These are phyloP conservation scores for Talaromyces sp. DNA, from an alignment of 2,329 filamentous ascomycete genomes.

Conservation along the genomic window DNA sequence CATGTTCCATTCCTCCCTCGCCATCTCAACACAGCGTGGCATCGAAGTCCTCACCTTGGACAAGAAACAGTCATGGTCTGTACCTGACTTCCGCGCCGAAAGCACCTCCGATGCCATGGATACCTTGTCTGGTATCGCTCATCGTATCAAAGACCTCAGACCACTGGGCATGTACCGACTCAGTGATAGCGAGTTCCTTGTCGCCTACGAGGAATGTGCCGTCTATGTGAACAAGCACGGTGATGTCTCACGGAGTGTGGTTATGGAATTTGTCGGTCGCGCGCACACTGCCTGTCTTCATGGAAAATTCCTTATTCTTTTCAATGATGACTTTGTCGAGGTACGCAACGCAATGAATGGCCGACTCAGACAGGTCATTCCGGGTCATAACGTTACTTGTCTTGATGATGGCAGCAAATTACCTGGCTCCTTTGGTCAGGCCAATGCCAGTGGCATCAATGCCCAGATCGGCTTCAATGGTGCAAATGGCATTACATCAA, in stretches of 20 bases:
- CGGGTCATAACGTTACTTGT: conserved; percentile 84
- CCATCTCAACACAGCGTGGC: conserved; percentile 86
- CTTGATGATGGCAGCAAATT: conserved; percentile 73
- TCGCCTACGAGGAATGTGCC: conserved; percentile 93
- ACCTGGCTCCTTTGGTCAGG: conserved; percentile 45
- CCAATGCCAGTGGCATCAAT: conserved; percentile 34
- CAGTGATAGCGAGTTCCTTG: conserved; percentile 86
- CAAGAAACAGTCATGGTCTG: conserved; percentile 93
- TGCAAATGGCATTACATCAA: conserved; percentile 29
- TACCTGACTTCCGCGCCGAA: conserved; percentile 74
- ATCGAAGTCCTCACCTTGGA: conserved; percentile 96
- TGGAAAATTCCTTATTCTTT: conserved; percentile 86
- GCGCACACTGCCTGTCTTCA: conserved; percentile 86
- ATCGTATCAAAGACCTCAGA: conserved; percentile 77
- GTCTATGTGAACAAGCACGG: conserved; percentile 99
- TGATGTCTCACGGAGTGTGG: conserved; percentile 87
- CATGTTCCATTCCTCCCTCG: conserved; percentile 91
- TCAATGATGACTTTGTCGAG: conserved; percentile 96
- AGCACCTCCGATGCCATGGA: conserved; percentile 59
- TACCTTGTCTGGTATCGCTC: conserved; percentile 81
- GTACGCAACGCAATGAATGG: conserved; percentile 97
- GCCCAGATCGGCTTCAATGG: conserved; percentile 43
- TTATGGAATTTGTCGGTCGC: conserved; percentile 98
- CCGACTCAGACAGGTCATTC: conserved; percentile 88
- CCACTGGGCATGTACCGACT: conserved; percentile 97